phyloP scores from a whole-genome alignment of 2,329 filamentous ascomycete species.

The Colletotrichum viniferum region DNA sequence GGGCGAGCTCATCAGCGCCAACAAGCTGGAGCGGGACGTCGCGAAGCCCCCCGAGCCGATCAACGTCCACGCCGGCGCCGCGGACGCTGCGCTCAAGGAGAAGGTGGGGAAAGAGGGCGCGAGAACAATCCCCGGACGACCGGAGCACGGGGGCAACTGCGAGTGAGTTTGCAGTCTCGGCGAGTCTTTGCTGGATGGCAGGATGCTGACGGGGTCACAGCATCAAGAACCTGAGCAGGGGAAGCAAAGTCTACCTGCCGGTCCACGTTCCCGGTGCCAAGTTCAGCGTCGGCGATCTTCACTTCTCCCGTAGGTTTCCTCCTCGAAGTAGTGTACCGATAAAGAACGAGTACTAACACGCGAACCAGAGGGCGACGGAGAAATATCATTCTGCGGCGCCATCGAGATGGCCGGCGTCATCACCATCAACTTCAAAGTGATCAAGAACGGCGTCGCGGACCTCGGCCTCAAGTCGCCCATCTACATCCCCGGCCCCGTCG shows the following conservation, averaged over 20 bases:
- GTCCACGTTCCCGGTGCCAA: constrained; percentile 88
- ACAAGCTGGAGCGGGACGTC: constrained; percentile 71
- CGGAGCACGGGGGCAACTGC: constrained; percentile 89
- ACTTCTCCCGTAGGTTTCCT: constrained; percentile 69
- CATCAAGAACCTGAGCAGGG: constrained; percentile 83
- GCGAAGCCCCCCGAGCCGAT: constrained; percentile 75
- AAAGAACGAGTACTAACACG: neutral
- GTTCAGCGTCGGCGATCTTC: constrained; percentile 87
- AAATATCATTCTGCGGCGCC: constrained; percentile 87
- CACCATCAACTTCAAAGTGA: constrained; percentile 86
- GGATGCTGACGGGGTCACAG: constrained; percentile 21
- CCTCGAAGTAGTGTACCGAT: too few relatives aligned
- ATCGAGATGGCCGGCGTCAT: constrained; percentile 96
- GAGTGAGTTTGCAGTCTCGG: constrained; percentile 48
- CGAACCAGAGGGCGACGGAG: constrained; percentile 75
- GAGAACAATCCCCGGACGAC: constrained; percentile 81
- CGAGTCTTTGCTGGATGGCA: neutral
- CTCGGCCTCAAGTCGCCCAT: constrained; percentile 82
- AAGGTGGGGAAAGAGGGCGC: constrained; percentile 81
- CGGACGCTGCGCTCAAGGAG: constrained; percentile 59
- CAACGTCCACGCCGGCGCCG: constrained; percentile 76
- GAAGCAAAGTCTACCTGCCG: constrained; percentile 83
- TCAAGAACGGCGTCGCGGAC: constrained; percentile 79
- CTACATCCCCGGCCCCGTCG: constrained; percentile 85
- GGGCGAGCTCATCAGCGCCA: constrained; percentile 74